phyloP scores from a whole-genome alignment of 1,284 basidiomycete genomes.

The Cryptococcus sp. region DNA sequence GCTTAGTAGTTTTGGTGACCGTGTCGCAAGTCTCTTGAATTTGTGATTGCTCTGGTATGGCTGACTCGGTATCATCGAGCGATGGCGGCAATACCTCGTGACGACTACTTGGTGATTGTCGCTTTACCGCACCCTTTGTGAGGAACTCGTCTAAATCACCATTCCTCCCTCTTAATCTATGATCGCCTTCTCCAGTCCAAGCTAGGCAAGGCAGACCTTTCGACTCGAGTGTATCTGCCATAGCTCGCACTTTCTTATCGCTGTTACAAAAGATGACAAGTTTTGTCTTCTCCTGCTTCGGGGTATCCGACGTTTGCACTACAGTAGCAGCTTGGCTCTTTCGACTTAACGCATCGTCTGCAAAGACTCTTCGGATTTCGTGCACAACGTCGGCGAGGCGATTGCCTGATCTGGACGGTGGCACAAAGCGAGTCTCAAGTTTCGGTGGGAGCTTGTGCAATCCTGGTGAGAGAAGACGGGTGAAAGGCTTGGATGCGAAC shows the following conservation, averaged over 20 bases:
- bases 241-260: slow-evolving; percentile 66
- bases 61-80: not conserved
- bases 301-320: slow-evolving; percentile 6
- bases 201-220: slow-evolving; percentile 68
- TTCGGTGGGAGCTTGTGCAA: slow-evolving; percentile 73
- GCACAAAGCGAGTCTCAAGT: slow-evolving; percentile 69
- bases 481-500: slow-evolving; percentile 44
- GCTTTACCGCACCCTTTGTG: slow-evolving; percentile 1
- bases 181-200: slow-evolving; percentile 61
- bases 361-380: slow-evolving; percentile 71
- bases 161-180: slow-evolving; percentile 67
- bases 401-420: slow-evolving; percentile 71
- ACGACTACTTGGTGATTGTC: slow-evolving; percentile 1
- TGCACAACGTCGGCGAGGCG: slow-evolving; percentile 73
- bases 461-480: slow-evolving; percentile 70
- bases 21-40: not conserved
- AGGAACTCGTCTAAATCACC: slow-evolving; percentile 67
- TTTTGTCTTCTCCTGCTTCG: slow-evolving; percentile 52
- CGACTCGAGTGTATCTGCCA: slow-evolving; percentile 59
- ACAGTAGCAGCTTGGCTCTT: not conserved
- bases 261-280: slow-evolving; percentile 81
- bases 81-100: not conserved
- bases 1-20: slow-evolving; percentile 27
- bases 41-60: not conserved
- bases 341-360: slow-evolving; percentile 62